Conservation (phyloP, 2,329 filamentous ascomycete genomes). For the Bipolaris bicolor region DNA sequence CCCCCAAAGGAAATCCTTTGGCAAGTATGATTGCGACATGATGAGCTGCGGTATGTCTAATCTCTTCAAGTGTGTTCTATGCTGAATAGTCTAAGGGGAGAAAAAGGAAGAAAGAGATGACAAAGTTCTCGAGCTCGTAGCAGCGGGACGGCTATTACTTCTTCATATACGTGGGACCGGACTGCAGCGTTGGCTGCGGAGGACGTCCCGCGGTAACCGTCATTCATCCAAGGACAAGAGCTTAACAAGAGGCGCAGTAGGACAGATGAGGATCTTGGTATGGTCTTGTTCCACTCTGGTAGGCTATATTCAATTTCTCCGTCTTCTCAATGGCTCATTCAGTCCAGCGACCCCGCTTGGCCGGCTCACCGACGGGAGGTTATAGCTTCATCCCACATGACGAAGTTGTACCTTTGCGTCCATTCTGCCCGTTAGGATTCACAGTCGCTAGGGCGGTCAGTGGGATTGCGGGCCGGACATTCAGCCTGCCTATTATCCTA, state of each 20-base stretch:
- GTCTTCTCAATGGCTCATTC: constrained; percentile 27
- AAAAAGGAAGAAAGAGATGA: not conserved
- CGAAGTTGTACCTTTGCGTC: constrained; percentile 29
- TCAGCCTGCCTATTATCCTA: constrained; percentile 42
- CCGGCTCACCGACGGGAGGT: constrained; percentile 20
- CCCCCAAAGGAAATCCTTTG: constrained; percentile 51
- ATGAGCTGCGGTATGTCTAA: constrained; percentile 16
- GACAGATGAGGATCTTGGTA: constrained; percentile 30
- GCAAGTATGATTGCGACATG: constrained; percentile 48
- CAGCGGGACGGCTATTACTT: constrained; percentile 27
- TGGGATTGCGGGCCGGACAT: constrained; percentile 46
- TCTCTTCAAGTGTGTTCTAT: no score
- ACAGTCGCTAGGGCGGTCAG: constrained; percentile 42
- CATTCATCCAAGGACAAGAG: constrained; percentile 37
- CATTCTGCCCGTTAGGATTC: constrained; percentile 39
- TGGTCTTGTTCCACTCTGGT: constrained; percentile 22
- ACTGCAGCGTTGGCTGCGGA: constrained; percentile 38
- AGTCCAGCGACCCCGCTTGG: constrained; percentile 23
- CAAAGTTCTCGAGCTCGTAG: constrained; percentile 10
- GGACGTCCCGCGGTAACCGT: constrained; percentile 48
- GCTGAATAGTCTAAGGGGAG: constrained; percentile 1
- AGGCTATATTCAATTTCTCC: constrained; percentile 28
- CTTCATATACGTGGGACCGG: constrained; percentile 40
- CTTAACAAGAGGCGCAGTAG: constrained; percentile 33
- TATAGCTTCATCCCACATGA: constrained; percentile 29